Evolutionary conservation across 2,329 filamentous ascomycete species (phyloP).

Genomic region (Hymenoscyphus salicellus): DNA sequence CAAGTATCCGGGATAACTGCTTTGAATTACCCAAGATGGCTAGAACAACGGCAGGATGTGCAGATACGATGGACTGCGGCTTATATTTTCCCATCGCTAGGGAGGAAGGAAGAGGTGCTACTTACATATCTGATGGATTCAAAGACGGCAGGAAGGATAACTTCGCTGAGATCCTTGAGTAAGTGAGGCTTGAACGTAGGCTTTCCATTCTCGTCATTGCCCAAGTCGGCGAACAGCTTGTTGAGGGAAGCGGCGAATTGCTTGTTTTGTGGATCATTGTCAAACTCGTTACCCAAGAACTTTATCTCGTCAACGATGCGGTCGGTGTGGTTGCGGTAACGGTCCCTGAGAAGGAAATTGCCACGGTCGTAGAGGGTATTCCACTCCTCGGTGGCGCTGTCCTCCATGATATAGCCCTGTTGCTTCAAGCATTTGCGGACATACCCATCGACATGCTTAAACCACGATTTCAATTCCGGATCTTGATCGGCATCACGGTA

Average conservation of each 20-base stretch:
- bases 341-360: slow-evolving; percentile 79
- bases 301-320: slow-evolving; percentile 85
- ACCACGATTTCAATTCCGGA: slow-evolving; percentile 84
- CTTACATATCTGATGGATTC: slow-evolving; percentile 74
- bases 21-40: too few relatives aligned
- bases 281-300: slow-evolving; percentile 85
- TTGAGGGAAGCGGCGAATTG: slow-evolving; percentile 71
- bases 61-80: too few relatives aligned
- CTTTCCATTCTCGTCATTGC: slow-evolving; percentile 81
- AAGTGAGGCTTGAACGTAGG: slow-evolving; percentile 88
- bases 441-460: slow-evolving; percentile 73
- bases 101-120: too few relatives aligned
- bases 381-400: slow-evolving; percentile 77
- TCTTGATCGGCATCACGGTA: slow-evolving; percentile 86
- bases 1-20: too few relatives aligned
- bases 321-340: slow-evolving; percentile 83
- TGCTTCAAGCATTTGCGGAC: slow-evolving; percentile 81
- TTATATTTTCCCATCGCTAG: too few relatives aligned
- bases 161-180: slow-evolving; percentile 79
- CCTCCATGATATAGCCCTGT: slow-evolving; percentile 86
- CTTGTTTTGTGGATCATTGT: slow-evolving; percentile 82
- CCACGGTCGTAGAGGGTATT: slow-evolving; percentile 81
- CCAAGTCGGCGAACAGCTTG: slow-evolving; percentile 88
- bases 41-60: too few relatives aligned
- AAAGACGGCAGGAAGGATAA: slow-evolving; percentile 79